Evolutionary conservation across 2,329 filamentous ascomycete genomes (phyloP).

Genomic region (Phialophora macrospora): DNA sequence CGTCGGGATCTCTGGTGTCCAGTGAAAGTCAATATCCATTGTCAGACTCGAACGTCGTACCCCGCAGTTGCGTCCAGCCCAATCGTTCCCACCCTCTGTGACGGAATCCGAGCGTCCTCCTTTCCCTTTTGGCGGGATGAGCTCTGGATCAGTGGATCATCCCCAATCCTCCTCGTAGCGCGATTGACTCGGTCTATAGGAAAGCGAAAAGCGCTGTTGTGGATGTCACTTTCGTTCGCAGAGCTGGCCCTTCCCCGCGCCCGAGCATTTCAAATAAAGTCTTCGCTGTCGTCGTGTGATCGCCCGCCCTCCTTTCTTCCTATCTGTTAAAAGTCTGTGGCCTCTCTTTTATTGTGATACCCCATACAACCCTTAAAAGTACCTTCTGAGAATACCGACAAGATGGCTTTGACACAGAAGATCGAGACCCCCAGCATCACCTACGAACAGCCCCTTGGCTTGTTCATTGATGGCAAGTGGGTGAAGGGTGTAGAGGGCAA

Average conservation of each 20-base stretch:
- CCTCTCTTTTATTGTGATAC: constrained; percentile 30
- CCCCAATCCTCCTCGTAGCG: constrained; percentile 7
- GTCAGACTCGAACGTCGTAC: constrained; percentile 14
- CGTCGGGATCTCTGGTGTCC: constrained; percentile 26
- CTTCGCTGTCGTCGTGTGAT: constrained; percentile 25
- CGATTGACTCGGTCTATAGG: constrained; percentile 39
- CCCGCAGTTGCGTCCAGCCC: constrained; percentile 17
- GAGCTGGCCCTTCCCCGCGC: constrained; percentile 36
- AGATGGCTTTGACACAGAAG: constrained; percentile 48
- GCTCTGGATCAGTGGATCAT: constrained; percentile 24
- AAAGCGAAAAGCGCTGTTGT: constrained; percentile 31
- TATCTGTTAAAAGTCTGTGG: constrained; percentile 31
- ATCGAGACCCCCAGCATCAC: constrained; percentile 49
- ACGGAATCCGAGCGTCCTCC: constrained; percentile 24
- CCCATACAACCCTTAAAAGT: constrained; percentile 18
- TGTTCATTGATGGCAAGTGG: constrained; percentile 77
- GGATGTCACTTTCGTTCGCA: constrained; percentile 10
- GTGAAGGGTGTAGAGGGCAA: constrained; percentile 81
- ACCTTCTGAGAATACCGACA: constrained; percentile 30
- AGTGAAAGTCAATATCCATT: constrained; percentile 1
- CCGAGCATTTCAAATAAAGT: constrained; percentile 36
- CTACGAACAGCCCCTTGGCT: constrained; percentile 50
- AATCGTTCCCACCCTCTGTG: constrained; percentile 8
- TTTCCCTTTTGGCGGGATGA: constrained; percentile 10
- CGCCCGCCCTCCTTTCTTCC: constrained; percentile 44